Percentiles rank a stretch among this genome's conserved stretches.
Evolutionary conservation across 2,329 filamentous ascomycete species (phyloP).

Genomic region (Pezicula rhizophila): DNA sequence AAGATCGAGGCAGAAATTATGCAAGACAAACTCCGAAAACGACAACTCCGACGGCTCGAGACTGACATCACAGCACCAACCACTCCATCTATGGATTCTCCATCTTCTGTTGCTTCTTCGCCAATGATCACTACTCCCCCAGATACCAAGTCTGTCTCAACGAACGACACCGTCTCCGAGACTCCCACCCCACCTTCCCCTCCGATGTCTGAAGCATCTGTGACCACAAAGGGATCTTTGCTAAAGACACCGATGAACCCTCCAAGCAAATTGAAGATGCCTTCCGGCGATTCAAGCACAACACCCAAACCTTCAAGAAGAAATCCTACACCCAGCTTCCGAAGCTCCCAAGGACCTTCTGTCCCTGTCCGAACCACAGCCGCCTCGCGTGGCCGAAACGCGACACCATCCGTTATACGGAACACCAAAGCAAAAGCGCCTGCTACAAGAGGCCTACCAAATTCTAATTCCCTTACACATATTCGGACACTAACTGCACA

Average conservation of each 20-base stretch:
- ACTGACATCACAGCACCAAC: constrained; percentile 59
- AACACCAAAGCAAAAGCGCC: constrained; percentile 36
- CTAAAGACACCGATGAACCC: constrained; percentile 24
- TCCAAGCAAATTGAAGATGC: constrained; percentile 43
- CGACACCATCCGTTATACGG: constrained; percentile 29
- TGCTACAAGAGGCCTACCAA: constrained; percentile 37
- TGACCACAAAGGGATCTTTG: constrained; percentile 14
- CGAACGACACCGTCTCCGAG: constrained; percentile 53
- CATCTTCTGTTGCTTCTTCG: constrained; percentile 82
- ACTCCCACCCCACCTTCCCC: constrained; percentile 85
- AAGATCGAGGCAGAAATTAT: constrained; percentile 93
- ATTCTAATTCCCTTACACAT: constrained; percentile 74
- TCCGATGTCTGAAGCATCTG: constrained; percentile 80
- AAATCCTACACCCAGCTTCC: constrained; percentile 16
- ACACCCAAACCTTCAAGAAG: constrained; percentile 44
- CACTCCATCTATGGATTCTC: constrained; percentile 68
- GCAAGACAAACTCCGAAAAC: constrained; percentile 84
- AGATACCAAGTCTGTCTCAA: constrained; percentile 57
- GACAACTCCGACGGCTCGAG: constrained; percentile 53
- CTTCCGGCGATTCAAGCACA: constrained; percentile 46
- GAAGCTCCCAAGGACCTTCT: constrained; percentile 19
- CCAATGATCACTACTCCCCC: constrained; percentile 86
- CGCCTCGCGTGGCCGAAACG: constrained; percentile 18
- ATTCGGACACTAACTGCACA: constrained; percentile 91
- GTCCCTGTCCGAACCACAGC: constrained; percentile 9